These are phyloP conservation scores for Stephanodiscus minutulus DNA, from an alignment of 108 stramenopile species.

Conservation along the genomic window DNA sequence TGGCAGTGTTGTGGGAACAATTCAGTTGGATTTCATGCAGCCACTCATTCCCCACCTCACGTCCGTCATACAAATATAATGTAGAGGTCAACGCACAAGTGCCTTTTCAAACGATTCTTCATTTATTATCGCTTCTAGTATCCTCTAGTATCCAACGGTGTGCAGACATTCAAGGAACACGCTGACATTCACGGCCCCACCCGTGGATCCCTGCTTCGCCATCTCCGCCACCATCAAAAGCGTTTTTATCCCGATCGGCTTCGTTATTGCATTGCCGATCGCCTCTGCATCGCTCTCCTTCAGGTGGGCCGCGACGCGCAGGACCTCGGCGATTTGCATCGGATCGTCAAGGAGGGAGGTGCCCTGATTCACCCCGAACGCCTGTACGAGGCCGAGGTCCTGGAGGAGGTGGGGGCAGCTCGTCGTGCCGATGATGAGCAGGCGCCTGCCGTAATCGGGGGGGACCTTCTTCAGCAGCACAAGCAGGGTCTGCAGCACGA, in stretches of 20 bases:
- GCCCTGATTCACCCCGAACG: constrained; percentile 88
- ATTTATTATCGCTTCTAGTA: background rate
- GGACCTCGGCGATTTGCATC: constrained; percentile 83
- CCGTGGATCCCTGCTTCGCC: constrained; percentile 87
- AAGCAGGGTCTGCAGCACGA: constrained; percentile 96
- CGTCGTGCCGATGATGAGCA: constrained; percentile 95
- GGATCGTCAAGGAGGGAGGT: constrained; percentile 86
- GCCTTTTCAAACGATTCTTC: too few species aligned
- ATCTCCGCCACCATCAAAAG: constrained; percentile 96
- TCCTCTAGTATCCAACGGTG: constrained; percentile 85
- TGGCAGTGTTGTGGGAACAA: too few species aligned
- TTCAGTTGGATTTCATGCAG: too few species aligned
- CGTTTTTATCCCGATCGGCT: constrained; percentile 97
- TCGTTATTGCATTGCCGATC: constrained; percentile 88
- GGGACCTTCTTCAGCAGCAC: constrained; percentile 97
- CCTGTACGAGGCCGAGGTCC: constrained; percentile 90
- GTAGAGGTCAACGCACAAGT: too few species aligned
- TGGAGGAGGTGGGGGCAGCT: constrained; percentile 86
- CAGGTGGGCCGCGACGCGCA: constrained; percentile 83
- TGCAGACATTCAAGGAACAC: constrained; percentile 97
- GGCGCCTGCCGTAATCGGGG: constrained; percentile 84
- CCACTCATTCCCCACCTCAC: too few species aligned
- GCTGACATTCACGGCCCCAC: constrained; percentile 79
- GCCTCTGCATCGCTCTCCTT: constrained; percentile 71
- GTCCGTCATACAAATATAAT: too few species aligned